Conservation (phyloP, 1,139 yeast species). For the Oligophagozyma castellii region DNA sequence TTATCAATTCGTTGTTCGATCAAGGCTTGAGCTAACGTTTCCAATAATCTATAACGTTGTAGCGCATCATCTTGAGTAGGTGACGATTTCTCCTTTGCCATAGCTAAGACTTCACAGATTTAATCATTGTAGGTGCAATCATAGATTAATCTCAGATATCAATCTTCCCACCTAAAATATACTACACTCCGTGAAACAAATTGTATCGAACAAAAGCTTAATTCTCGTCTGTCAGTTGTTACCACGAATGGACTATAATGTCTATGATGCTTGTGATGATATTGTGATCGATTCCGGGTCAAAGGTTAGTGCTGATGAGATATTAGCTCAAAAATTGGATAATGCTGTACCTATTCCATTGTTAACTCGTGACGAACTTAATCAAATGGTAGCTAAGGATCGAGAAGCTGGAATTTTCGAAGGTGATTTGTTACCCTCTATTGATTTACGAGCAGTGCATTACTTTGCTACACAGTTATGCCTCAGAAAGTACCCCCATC, state of each 20-base stretch:
- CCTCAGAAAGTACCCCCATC: slow-evolving; percentile 19
- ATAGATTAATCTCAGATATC: no score
- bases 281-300: slow-evolving; percentile 14
- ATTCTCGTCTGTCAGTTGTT: no score
- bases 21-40: no score
- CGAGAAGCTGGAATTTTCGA: slow-evolving; percentile 14
- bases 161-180: no score
- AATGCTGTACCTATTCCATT: slow-evolving; percentile 22
- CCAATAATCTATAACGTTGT: no score
- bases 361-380: slow-evolving; percentile 19
- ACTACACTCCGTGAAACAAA: no score
- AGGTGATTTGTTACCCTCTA: slow-evolving; percentile 18
- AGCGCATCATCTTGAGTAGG: no score
- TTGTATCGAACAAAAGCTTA: no score
- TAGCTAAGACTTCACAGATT: no score
- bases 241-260: slow-evolving; percentile 13
- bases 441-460: slow-evolving; percentile 22
- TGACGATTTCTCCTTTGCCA: no score
- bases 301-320: slow-evolving; percentile 23
- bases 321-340: slow-evolving; percentile 16
- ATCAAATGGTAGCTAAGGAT: slow-evolving; percentile 11
- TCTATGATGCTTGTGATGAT: slow-evolving; percentile 23
- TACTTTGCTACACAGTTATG: slow-evolving; percentile 22
- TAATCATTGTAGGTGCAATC: no score
- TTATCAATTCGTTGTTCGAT: no score